Percentiles rank a stretch among this genome's conserved stretches.
phyloP scores from a whole-genome alignment of 1,284 basidiomycete genomes.

The Apiotrichum gamsii region DNA sequence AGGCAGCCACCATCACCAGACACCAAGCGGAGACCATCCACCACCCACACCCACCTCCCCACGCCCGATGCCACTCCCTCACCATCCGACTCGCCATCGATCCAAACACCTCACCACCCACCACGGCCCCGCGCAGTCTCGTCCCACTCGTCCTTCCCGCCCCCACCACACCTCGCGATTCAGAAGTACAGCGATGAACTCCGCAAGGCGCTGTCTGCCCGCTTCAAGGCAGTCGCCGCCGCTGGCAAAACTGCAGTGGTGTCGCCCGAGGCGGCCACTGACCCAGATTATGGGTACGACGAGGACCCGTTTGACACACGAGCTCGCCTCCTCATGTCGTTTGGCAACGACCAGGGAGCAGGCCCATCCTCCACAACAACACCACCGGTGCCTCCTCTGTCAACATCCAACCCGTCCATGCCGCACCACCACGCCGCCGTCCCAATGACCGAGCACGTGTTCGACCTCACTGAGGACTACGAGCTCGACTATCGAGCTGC shows the following conservation, averaged over 20 bases:
- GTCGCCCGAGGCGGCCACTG: conserved; percentile 5
- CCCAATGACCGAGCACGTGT: neutral
- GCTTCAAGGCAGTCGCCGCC: conserved; percentile 11
- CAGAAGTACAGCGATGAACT: conserved; percentile 16
- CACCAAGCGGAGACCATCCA: too few relatives aligned
- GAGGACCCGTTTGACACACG: conserved; percentile 19
- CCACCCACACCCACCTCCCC: too few relatives aligned
- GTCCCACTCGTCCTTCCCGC: too few relatives aligned
- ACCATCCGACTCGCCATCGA: too few relatives aligned
- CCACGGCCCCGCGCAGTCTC: too few relatives aligned
- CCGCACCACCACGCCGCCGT: neutral
- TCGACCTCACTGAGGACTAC: neutral
- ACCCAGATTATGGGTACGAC: conserved; percentile 20
- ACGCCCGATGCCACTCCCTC: too few relatives aligned
- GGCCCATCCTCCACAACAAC: neutral
- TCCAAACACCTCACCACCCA: too few relatives aligned
- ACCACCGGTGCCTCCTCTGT: neutral
- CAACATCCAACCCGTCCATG: neutral
- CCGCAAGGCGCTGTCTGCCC: conserved; percentile 7
- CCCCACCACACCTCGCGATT: conserved; percentile 7
- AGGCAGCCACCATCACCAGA: too few relatives aligned
- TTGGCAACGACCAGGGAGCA: neutral
- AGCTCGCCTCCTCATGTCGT: conserved; percentile 6
- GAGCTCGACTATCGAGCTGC: neutral
- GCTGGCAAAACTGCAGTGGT: conserved; percentile 1